These are phyloP conservation scores for Phyllosticta ampelicida DNA, from an alignment of 2,329 filamentous ascomycete genomes.

Conservation along the genomic window DNA sequence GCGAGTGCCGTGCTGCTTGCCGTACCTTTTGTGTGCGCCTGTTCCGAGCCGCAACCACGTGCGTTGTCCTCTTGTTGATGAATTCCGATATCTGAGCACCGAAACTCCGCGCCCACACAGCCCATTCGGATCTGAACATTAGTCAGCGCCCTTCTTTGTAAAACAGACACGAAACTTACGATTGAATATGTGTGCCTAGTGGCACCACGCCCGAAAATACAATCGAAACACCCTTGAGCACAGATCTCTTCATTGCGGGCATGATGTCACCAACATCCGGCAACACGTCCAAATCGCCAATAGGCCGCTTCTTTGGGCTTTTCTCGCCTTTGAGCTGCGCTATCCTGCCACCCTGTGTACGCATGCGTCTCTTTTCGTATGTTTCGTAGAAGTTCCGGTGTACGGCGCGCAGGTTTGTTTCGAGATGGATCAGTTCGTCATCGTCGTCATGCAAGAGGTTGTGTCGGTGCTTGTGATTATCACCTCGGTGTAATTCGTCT, in stretches of 20 bases:
- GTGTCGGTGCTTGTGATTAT: constrained; percentile 45
- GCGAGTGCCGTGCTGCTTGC: constrained; percentile 66
- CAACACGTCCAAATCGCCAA: constrained; percentile 48
- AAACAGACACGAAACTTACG: constrained; percentile 25
- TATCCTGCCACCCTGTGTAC: constrained; percentile 35
- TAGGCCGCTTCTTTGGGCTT: constrained; percentile 36
- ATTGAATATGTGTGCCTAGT: constrained; percentile 63
- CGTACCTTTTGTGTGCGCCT: constrained; percentile 83
- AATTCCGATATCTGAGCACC: constrained; percentile 58
- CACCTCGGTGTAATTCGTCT: constrained; percentile 31
- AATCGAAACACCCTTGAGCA: constrained; percentile 64
- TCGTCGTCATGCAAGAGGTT: constrained; percentile 83
- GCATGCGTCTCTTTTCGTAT: constrained; percentile 51
- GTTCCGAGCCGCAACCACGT: constrained; percentile 60
- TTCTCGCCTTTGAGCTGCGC: constrained; percentile 42
- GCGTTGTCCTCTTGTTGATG: constrained; percentile 48
- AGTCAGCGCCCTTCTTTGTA: background rate
- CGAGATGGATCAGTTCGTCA: constrained; percentile 64
- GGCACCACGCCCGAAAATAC: constrained; percentile 89
- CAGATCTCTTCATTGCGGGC: constrained; percentile 64
- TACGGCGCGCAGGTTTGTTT: constrained; percentile 62
- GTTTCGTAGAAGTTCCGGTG: constrained; percentile 74
- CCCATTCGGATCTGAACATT: constrained; percentile 58
- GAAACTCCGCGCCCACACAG: constrained; percentile 75
- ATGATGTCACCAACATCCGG: constrained; percentile 84